Base-by-base conservation (phyloP, 176 grass and related monocot species). In the Carex parvula region DNA sequence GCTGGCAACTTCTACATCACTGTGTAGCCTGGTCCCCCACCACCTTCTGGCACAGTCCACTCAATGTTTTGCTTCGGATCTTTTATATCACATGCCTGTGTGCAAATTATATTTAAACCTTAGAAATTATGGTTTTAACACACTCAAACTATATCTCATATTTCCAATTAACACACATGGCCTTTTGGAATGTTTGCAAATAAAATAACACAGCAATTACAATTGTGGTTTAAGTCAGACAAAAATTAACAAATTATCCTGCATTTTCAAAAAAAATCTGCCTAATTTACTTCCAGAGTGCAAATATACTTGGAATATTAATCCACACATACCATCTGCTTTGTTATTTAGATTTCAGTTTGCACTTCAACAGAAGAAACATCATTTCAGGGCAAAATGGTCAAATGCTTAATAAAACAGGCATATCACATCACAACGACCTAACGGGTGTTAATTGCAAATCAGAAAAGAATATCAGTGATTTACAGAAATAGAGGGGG, bases 31-130 rank as follows among this genome's bases (percentile, higher is more conserved):
- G 96, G 93, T 0, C 96, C 96, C 3, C 96, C 93, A 35, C 93
- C 89, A 50, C 96, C 96, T 95, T 98, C 95, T 9, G 96, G 96
- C 4, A 98, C 93, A 57, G 89, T 93, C 93, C 96, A 99, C 81
- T 99, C 89, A 1, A 99, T 93, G 80, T 99, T 99, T 82, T 99
- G 91, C 85, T 64, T 92, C 8, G 93, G 93, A 92, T 99, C 96
- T 88, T 99, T 99, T 78, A 99, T 92, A 88, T 99, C 96, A 69
- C 96, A 99, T 32, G 89, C 96, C 96, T 99, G 81, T 70, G 15
- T 80, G 22, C 33, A 56, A 54, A 78, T 53, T 57, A 70, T 30
- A 68, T 17, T 29, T 13, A 77, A 32, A 17, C 22, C n/a, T 3
- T 14, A 5, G 3, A 74, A 74, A 46, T 74, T 55, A 77, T 10